Evolutionary conservation across 1,284 basidiomycete genomes (phyloP).

Genomic region (Phellopilus nigrolimitatus): DNA sequence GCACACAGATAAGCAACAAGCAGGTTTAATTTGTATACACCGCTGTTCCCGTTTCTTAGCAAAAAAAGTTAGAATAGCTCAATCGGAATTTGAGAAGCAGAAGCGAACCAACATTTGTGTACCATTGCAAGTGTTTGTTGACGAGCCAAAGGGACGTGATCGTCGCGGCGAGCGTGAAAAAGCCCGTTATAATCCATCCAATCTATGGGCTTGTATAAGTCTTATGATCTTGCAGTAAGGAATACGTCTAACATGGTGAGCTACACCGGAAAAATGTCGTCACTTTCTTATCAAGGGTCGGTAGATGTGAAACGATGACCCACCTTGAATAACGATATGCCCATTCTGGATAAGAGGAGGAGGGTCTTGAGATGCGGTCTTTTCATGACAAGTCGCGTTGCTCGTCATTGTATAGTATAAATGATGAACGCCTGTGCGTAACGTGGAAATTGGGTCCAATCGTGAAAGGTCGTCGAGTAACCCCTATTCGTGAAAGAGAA

Average conservation of each 20-base stretch:
- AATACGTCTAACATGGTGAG: conserved; percentile 13
- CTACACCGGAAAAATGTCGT: not conserved
- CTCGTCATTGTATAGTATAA: not conserved
- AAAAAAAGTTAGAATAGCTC: conserved; percentile 10
- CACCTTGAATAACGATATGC: conserved; percentile 31
- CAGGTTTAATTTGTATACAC: conserved; percentile 36
- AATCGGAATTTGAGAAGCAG: not conserved
- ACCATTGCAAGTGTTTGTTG: conserved; percentile 67
- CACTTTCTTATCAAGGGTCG: not conserved
- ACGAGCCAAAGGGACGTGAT: conserved; percentile 67
- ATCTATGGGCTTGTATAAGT: conserved; percentile 37
- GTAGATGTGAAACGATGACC: conserved; percentile 2
- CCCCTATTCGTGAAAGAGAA: too few species aligned
- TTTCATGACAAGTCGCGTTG: conserved; percentile 18
- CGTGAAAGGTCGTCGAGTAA: too few species aligned
- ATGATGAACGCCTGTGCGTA: too few species aligned
- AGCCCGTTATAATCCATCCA: conserved; percentile 68
- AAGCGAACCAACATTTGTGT: conserved; percentile 52
- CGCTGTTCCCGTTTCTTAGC: conserved; percentile 61
- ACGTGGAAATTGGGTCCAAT: too few species aligned
- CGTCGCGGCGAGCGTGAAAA: conserved; percentile 54
- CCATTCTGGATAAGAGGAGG: conserved; percentile 33
- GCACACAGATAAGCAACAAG: conserved; percentile 21
- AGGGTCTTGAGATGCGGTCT: conserved; percentile 15
- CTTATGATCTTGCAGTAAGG: not conserved